Conservation (phyloP, 1,284 basidiomycete genomes). For the Exsudoporus floridanus region DNA sequence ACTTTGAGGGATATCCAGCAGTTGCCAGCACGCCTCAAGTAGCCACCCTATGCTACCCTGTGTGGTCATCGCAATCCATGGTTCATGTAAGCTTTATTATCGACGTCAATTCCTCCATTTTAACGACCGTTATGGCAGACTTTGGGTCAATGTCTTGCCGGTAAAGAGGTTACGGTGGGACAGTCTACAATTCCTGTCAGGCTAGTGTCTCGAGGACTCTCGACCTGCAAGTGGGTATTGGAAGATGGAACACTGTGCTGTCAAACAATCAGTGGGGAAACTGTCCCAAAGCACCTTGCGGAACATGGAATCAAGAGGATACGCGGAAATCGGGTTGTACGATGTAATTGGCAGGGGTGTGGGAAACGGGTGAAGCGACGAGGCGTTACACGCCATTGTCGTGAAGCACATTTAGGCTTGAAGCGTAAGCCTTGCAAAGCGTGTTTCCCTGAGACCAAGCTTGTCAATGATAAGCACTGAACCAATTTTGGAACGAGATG, state of each 20-base stretch:
- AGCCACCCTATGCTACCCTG: neutral
- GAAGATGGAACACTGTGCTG: slow-evolving; percentile 3
- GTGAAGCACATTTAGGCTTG: slow-evolving; percentile 17
- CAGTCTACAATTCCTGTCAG: neutral
- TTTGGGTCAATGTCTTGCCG: neutral
- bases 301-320: slow-evolving; percentile 15
- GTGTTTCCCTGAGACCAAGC: neutral
- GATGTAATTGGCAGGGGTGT: slow-evolving; percentile 21
- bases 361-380: neutral
- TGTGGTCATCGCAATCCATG: neutral
- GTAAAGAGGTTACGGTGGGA: too few relatives aligned
- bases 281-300: slow-evolving; percentile 14
- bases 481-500: neutral
- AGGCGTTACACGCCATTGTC: slow-evolving; percentile 10
- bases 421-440: slow-evolving; percentile 8
- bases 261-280: neutral
- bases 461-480: neutral
- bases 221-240: slow-evolving; percentile 11
- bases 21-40: neutral
- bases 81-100: slow-evolving; percentile 8
- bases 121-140: neutral
- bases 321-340: neutral
- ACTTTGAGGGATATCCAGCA: neutral
- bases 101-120: neutral
- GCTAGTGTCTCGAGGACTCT: neutral